phyloP scores from a whole-genome alignment of 768 basidiomycete genomes.

The Serendipita sp. region DNA sequence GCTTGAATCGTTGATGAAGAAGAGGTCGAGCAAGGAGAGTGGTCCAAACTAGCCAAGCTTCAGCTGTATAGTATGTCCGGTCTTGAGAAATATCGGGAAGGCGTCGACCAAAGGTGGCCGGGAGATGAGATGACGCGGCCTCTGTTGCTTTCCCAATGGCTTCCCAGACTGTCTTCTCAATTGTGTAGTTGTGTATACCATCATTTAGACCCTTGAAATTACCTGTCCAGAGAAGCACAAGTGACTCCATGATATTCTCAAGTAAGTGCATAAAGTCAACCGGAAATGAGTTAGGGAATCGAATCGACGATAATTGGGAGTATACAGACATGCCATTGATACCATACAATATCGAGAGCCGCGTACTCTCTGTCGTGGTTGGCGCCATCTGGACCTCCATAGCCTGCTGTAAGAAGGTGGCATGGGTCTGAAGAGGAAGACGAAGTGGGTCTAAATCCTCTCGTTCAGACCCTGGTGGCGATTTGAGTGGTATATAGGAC shows the following conservation, averaged over 20 bases:
- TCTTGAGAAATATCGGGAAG: slow-evolving; percentile 23
- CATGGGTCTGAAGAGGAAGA: slow-evolving; percentile 24
- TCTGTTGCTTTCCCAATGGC: slow-evolving; percentile 25
- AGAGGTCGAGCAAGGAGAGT: slow-evolving; percentile 26
- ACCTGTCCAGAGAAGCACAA: slow-evolving; percentile 28
- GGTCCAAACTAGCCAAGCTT: slow-evolving; percentile 28
- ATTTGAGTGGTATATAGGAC: background rate
- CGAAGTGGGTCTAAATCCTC: slow-evolving; percentile 15
- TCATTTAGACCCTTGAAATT: slow-evolving; percentile 27
- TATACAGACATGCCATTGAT: slow-evolving; percentile 10
- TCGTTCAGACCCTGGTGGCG: background rate
- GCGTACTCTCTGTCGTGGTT: slow-evolving; percentile 14
- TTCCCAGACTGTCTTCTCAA: slow-evolving; percentile 25
- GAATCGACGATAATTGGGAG: background rate
- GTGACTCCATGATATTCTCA: slow-evolving; percentile 28
- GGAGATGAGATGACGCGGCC: slow-evolving; percentile 23
- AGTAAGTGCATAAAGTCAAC: slow-evolving; percentile 18
- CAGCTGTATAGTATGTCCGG: slow-evolving; percentile 21
- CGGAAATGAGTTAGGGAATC: slow-evolving; percentile 8
- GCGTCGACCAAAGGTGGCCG: slow-evolving; percentile 22
- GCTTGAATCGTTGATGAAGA: slow-evolving; percentile 21
- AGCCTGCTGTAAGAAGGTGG: slow-evolving; percentile 18
- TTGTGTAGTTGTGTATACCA: slow-evolving; percentile 18
- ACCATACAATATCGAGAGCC: background rate
- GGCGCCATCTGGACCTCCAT: slow-evolving; percentile 16